Evolutionary conservation across 306 rosid species (phyloP).

Genomic region (Inga laurina): DNA sequence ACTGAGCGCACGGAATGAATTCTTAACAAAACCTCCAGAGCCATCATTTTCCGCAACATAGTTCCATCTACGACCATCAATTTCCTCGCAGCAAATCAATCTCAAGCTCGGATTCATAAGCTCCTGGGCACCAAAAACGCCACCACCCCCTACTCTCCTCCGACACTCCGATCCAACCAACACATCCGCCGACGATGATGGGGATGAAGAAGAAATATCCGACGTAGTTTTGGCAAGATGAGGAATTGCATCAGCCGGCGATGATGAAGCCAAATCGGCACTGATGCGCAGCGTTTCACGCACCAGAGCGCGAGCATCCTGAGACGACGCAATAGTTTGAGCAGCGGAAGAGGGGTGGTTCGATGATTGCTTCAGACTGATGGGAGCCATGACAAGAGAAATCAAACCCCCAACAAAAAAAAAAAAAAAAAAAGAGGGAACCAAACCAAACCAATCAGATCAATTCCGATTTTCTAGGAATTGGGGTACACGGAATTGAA

Average conservation of each 20-base stretch:
- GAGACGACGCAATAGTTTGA: constrained; percentile 42
- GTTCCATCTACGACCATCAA: constrained; percentile 87
- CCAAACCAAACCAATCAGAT: background rate
- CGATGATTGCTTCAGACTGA: constrained; percentile 56
- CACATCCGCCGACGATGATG: background rate
- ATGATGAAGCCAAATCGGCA: constrained; percentile 66
- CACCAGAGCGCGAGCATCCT: constrained; percentile 64
- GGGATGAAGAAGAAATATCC: constrained; percentile 5
- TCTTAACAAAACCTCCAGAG: constrained; percentile 53
- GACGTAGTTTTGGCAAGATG: constrained; percentile 18
- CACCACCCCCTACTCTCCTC: constrained; percentile 25
- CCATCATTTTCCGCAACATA: constrained; percentile 73
- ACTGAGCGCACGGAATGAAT: constrained; percentile 68
- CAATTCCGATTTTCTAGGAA: background rate
- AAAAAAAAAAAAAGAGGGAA: background rate
- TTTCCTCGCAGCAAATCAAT: constrained; percentile 83
- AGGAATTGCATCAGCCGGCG: constrained; percentile 19
- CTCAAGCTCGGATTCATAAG: constrained; percentile 49
- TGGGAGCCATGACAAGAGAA: constrained; percentile 47
- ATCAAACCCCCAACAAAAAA: background rate
- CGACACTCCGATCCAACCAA: constrained; percentile 26
- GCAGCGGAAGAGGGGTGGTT: constrained; percentile 34
- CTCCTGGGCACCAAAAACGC: constrained; percentile 33
- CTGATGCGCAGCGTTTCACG: constrained; percentile 89
- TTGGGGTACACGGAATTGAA: background rate